Base-by-base conservation (phyloP, 2,329 filamentous ascomycete genomes). In the Aspergillus sp. region DNA sequence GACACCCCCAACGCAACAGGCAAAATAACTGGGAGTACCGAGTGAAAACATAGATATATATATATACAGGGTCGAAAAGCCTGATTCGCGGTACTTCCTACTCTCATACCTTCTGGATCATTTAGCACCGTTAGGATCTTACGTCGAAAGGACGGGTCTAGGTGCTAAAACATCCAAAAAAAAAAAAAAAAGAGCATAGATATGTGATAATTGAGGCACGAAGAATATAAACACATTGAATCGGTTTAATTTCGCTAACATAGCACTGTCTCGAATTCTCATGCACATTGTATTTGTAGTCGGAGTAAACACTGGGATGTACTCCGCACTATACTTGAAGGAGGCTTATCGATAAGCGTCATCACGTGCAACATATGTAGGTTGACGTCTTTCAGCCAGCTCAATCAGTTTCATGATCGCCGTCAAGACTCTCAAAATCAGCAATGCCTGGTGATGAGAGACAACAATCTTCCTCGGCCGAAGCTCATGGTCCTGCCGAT, bases 391-490 rank as follows among this genome's bases (percentile, higher is more conserved):
- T 66, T 18, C 15, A 66, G 62, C 68, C 64, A 66, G 62, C 65
- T 62, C 62, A 57, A 65, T 53, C 52, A 52, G 22, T 34, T 9
- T 12, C 17, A 48, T 52, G 44, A 54, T 54, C 54, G 59, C 45
- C 57, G 22, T 59, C 60, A 64, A 66, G 55, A 63, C 48, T 59
- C 39, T 61, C 61, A 67, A 49, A 63, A 62, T 69, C 69, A 75
- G 74, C 70, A 65, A 78, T 78, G 75, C 70, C 71, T 64, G 68
- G 66, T 67, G 74, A 74, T 71, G 74, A 76, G 65, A 68, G 63
- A 67, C 63, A 63, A 51, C 62, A 68, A 66, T 66, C 65, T 67
- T 67, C 68, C 58, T 62, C 69, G 63, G 65, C 64, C 68, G 72
- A 68, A 57, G 65, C 60, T 56, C 58, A 68, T 63, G 68, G 62